These are phyloP conservation scores for Colletotrichum sojae DNA, from an alignment of 2,329 filamentous ascomycete genomes.

Conservation along the genomic window DNA sequence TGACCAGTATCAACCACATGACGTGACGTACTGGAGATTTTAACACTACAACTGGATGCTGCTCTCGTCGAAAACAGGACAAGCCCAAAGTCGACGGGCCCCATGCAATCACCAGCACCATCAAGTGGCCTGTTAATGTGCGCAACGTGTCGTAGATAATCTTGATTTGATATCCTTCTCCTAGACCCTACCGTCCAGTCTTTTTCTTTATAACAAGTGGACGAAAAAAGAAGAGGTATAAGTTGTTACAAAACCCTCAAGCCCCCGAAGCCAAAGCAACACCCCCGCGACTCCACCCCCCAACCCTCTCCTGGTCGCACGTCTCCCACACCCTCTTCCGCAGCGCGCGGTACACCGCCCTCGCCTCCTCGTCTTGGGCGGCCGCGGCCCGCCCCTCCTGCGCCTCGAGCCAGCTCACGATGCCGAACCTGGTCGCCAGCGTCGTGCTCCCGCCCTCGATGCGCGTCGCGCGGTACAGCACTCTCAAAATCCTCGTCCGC, in stretches of 20 bases:
- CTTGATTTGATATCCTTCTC: background rate
- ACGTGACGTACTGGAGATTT: no score
- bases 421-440: conserved; percentile 82
- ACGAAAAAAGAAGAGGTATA: background rate
- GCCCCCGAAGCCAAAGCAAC: conserved; percentile 40
- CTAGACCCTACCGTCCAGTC: background rate
- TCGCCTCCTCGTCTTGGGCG: conserved; percentile 54
- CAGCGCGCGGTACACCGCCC: conserved; percentile 66
- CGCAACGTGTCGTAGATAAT: background rate
- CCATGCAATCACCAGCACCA: no score
- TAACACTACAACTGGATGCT: no score
- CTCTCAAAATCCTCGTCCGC: conserved; percentile 70
- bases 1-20: no score
- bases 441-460: conserved; percentile 83
- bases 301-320: conserved; percentile 76
- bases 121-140: no score
- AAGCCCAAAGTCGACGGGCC: no score
- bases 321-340: conserved; percentile 73
- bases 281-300: conserved; percentile 74
- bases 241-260: conserved; percentile 13
- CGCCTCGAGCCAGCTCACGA: conserved; percentile 81
- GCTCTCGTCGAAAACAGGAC: no score
- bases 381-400: conserved; percentile 62
- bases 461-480: conserved; percentile 77
- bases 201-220: background rate